Evolutionary conservation across 2,329 filamentous ascomycete species (phyloP).

Genomic region (Leptographium wingfieldii): DNA sequence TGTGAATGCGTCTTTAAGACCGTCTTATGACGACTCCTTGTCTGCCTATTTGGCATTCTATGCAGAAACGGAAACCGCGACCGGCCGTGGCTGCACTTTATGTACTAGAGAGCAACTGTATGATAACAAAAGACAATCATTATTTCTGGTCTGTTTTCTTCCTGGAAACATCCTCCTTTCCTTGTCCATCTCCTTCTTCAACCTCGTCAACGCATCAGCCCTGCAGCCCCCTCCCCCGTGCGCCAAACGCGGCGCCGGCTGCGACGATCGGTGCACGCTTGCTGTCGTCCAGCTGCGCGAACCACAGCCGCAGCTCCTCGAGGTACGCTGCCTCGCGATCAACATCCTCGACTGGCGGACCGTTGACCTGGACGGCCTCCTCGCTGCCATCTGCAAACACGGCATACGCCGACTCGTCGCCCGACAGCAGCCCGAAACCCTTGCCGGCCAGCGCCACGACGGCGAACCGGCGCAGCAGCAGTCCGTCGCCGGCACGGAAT

Average conservation of each 20-base stretch:
- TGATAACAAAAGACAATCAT: too few species aligned
- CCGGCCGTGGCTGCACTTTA: too few species aligned
- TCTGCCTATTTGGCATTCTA: too few species aligned
- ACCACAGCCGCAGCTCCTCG: slow-evolving; percentile 35
- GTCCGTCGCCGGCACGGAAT: slow-evolving; percentile 42
- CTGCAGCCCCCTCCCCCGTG: not conserved
- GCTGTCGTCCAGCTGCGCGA: slow-evolving; percentile 31
- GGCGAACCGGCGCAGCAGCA: slow-evolving; percentile 44
- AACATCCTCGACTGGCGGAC: slow-evolving; percentile 45
- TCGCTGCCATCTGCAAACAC: slow-evolving; percentile 27
- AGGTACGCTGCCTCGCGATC: slow-evolving; percentile 37
- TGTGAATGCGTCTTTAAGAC: too few species aligned
- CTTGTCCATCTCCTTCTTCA: not conserved
- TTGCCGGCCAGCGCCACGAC: slow-evolving; percentile 40
- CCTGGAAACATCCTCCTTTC: too few species aligned
- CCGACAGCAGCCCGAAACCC: slow-evolving; percentile 42
- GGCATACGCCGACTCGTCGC: slow-evolving; percentile 47
- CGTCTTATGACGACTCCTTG: too few species aligned
- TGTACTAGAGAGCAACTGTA: too few species aligned
- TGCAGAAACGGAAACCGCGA: too few species aligned
- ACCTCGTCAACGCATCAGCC: not conserved
- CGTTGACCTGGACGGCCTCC: slow-evolving; percentile 36
- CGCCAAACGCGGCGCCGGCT: slow-evolving; percentile 27
- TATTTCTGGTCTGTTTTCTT: too few species aligned
- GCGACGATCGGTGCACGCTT: slow-evolving; percentile 34